Evolutionary conservation across 2,329 filamentous ascomycete species (phyloP), one percentile per base, ranked within the genome.

Genomic region (Arthrobotrys conoides): DNA sequence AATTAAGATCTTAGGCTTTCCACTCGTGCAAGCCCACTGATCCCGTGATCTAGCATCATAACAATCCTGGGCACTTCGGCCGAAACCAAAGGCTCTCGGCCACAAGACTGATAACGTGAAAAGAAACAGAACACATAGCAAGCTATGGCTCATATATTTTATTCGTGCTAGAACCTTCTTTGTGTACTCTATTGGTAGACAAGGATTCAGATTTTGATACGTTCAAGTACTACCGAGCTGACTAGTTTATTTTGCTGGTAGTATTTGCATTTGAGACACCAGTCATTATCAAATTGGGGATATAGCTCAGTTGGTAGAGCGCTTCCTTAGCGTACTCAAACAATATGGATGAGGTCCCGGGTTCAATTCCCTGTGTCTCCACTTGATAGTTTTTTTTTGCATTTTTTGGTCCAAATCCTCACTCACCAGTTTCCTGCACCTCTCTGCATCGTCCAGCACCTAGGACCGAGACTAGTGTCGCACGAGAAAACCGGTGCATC

Each of bases 291-390:
- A 55, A 53, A 44, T 64, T 55, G 64, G 71, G 64, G 64, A 51
- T 75, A 75, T 75, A 75, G 64, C 71, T 75, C 71, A 69, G 71
- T 69, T 68, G 65, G 71, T 76, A 76, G 64, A 76, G 65, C 71
- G 71, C 71, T 76, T 76, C 64, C 65, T 76, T 76, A 76, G 71
- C 71, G 57, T 55, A 24, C 12, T 30, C 9, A 44, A 30, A 27
- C 51, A 67, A 63, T 51, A 57, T 76, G 71, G 64, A 76, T 69
- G 71, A 76, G 64, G 64, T 68, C 64, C 64, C 64, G 64, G 46
- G 64, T 68, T 68, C 64, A 55, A 68, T 71, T 61, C 53, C 48
- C 68, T 49, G 68, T 64, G 51, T 71, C 53, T 61, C 53, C 41
- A 61, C 20, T 18, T 27, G 14, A 48, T 46, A 20, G 12, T 48